These are phyloP conservation scores for Yamadazyma dendronema DNA, from an alignment of 1,139 yeast species.

Conservation along the genomic window DNA sequence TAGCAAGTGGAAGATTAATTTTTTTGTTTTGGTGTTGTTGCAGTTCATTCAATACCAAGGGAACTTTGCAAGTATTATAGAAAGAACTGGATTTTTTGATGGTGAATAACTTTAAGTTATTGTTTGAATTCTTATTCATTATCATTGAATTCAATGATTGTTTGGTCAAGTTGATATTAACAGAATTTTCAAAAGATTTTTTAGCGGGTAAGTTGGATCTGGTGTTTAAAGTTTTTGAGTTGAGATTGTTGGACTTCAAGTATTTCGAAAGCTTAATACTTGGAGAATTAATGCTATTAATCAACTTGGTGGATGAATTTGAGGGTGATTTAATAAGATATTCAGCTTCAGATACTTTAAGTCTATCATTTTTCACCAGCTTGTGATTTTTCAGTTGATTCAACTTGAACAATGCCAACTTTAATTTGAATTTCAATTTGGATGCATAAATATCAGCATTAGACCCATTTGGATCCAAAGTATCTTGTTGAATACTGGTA, in stretches of 20 bases:
- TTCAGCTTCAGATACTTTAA: conserved; percentile 7
- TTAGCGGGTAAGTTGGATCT: conserved; percentile 4
- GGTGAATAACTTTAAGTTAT: conserved; percentile 31
- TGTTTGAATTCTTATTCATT: conserved; percentile 8
- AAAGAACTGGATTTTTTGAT: conserved; percentile 31
- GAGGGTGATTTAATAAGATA: conserved; percentile 12
- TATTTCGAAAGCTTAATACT: conserved; percentile 4
- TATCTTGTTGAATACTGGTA: not conserved
- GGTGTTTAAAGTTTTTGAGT: conserved; percentile 3
- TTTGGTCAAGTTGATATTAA: conserved; percentile 15
- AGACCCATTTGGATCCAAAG: not conserved
- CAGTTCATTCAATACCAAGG: conserved; percentile 13
- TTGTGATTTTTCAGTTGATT: conserved; percentile 20
- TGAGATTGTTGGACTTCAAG: conserved; percentile 5
- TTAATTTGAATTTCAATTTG: conserved; percentile 66
- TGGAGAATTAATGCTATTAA: conserved; percentile 5
- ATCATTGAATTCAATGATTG: conserved; percentile 18
- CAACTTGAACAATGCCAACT: conserved; percentile 76
- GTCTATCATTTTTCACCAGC: not conserved
- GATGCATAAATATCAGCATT: conserved; percentile 40
- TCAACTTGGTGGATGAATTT: conserved; percentile 16
- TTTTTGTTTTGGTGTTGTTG: conserved; percentile 4
- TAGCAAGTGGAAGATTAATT: conserved; percentile 4
- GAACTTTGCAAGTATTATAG: conserved; percentile 18
- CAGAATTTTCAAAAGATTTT: conserved; percentile 12